A percentile compares a stretch with the other conserved stretches of the same genome.
Conservation (phyloP, 805 yeast species). For the Millerago galiae region DNA sequence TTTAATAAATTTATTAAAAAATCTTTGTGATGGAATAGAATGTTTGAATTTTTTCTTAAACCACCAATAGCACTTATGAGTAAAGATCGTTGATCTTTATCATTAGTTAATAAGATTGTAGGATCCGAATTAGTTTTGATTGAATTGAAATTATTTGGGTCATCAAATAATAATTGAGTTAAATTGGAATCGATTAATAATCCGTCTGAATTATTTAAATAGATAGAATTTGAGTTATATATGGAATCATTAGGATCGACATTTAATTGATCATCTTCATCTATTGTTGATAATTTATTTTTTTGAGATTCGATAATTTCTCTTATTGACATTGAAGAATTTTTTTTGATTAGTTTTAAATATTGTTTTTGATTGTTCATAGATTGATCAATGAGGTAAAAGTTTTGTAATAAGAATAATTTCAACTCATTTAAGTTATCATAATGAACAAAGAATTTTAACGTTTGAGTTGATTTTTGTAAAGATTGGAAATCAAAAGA, state of each 20-base stretch:
- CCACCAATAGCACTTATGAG: conserved; percentile 37
- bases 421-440: conserved; percentile 53
- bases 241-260: conserved; percentile 1
- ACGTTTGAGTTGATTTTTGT: conserved; percentile 30
- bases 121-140: conserved; percentile 32
- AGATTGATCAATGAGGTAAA: conserved; percentile 22
- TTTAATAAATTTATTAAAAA: conserved; percentile 12
- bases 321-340: conserved; percentile 19
- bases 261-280: conserved; percentile 1
- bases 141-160: conserved; percentile 28
- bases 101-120: conserved; percentile 25
- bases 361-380: conserved; percentile 15
- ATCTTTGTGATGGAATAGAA: conserved; percentile 11
- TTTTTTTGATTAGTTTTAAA: conserved; percentile 16
- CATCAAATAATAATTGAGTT: conserved; percentile 26
- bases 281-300: background rate
- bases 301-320: conserved; percentile 12
- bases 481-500: conserved; percentile 31
- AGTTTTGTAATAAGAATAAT: conserved; percentile 38
- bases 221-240: conserved; percentile 19
- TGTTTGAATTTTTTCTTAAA: conserved; percentile 31
- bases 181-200: conserved; percentile 7
- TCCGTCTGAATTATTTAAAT: conserved; percentile 16
- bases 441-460: conserved; percentile 48
- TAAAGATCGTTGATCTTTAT: conserved; percentile 18